Percentiles rank a stretch among this genome's conserved stretches.
These are phyloP conservation scores for Platanus orientalis DNA, from an alignment of 164 flowering plant species.

Conservation along the genomic window DNA sequence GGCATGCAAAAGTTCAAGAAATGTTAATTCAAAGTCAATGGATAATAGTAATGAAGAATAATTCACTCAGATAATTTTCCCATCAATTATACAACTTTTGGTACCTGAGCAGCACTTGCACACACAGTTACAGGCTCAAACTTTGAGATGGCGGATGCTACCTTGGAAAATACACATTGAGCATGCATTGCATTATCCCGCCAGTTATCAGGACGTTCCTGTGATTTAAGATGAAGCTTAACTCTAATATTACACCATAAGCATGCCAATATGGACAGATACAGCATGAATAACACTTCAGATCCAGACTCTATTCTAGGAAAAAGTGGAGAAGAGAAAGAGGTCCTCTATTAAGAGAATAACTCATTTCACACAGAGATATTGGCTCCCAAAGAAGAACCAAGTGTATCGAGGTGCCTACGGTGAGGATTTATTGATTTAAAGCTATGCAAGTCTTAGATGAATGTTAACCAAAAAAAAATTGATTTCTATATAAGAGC, in stretches of 20 bases:
- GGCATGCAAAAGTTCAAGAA: slow-evolving; percentile 5
- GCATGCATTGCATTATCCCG: slow-evolving; percentile 59
- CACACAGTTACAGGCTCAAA: slow-evolving; percentile 92
- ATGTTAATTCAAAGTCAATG: background rate
- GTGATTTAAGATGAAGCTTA: slow-evolving; percentile 16
- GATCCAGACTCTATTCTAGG: background rate
- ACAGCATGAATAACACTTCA: too few relatives aligned
- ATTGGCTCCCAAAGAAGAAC: too few relatives aligned
- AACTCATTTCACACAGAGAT: too few relatives aligned
- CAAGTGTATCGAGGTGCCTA: too few relatives aligned
- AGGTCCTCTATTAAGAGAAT: background rate
- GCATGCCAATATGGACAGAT: background rate
- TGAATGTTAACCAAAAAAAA: too few relatives aligned
- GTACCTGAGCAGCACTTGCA: slow-evolving; percentile 82
- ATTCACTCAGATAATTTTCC: background rate
- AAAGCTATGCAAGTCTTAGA: too few relatives aligned
- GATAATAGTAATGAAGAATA: background rate
- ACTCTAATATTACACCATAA: background rate
- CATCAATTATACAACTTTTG: slow-evolving; percentile 5
- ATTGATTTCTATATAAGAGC: too few relatives aligned
- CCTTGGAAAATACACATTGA: slow-evolving; percentile 58
- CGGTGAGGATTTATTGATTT: too few relatives aligned
- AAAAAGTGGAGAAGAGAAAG: background rate
- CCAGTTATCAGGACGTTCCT: slow-evolving; percentile 95
- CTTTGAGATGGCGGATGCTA: slow-evolving; percentile 75